These are phyloP conservation scores for Thelonectria rubi DNA, from an alignment of 2,329 filamentous ascomycete genomes.

Conservation along the genomic window DNA sequence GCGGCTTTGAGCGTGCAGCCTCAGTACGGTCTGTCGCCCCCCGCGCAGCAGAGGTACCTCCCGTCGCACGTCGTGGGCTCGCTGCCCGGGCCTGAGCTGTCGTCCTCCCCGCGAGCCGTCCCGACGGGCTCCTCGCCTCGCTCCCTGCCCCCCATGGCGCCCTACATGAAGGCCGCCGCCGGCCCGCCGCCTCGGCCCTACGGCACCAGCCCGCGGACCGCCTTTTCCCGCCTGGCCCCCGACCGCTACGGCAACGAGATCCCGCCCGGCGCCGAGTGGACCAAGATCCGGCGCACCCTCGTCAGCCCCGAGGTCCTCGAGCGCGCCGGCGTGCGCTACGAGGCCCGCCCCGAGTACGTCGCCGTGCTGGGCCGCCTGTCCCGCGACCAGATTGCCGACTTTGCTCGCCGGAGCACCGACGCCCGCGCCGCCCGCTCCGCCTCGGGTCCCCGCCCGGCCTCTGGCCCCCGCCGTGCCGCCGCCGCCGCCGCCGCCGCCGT, in stretches of 20 bases:
- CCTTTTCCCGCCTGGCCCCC: slow-evolving; percentile 57
- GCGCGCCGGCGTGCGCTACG: slow-evolving; percentile 65
- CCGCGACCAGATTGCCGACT: slow-evolving; percentile 61
- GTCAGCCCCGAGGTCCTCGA: slow-evolving; percentile 68
- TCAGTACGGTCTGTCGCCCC: slow-evolving; percentile 49
- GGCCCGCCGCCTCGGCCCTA: too few relatives aligned
- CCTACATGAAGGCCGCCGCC: slow-evolving; percentile 44
- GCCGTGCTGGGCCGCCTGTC: slow-evolving; percentile 66
- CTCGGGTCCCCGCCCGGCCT: slow-evolving; percentile 22
- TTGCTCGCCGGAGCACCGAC: slow-evolving; percentile 59
- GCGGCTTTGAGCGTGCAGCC: slow-evolving; percentile 53
- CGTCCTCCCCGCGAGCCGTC: slow-evolving; percentile 46
- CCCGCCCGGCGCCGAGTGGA: slow-evolving; percentile 66
- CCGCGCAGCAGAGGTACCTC: slow-evolving; percentile 47
- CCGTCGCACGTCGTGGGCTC: slow-evolving; percentile 46
- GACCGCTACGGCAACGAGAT: slow-evolving; percentile 67
- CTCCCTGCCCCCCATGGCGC: slow-evolving; percentile 48
- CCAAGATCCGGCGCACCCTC: slow-evolving; percentile 62
- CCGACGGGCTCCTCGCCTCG: slow-evolving; percentile 52
- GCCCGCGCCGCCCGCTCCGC: slow-evolving; percentile 53
- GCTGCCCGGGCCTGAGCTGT: slow-evolving; percentile 43
- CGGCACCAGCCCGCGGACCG: slow-evolving; percentile 43
- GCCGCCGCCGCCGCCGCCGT: slow-evolving; percentile 13
- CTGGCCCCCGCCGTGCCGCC: slow-evolving; percentile 2
- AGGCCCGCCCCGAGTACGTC: slow-evolving; percentile 69